A percentile compares a stretch with the other conserved stretches of the same genome.
Evolutionary conservation across 345 rosid genomes (phyloP).

Genomic region (Linum lewisii): DNA sequence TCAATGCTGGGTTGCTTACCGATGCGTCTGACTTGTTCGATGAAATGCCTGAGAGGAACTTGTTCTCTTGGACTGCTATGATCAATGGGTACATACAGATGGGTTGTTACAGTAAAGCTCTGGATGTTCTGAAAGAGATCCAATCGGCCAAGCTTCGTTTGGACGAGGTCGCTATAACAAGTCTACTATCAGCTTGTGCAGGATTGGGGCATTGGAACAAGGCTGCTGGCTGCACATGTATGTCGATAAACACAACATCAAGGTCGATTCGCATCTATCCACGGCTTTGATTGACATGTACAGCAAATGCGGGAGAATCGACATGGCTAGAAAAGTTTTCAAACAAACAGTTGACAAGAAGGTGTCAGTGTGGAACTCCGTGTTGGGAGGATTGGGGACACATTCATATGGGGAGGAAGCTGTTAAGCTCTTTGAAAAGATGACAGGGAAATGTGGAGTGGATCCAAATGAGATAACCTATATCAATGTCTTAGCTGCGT

Average conservation of each 20-base stretch:
- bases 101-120: constrained; percentile 13
- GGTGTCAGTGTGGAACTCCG: constrained; percentile 17
- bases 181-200: constrained; percentile 19
- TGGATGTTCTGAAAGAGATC: constrained; percentile 18
- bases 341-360: constrained; percentile 11
- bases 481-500: constrained; percentile 15
- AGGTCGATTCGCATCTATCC: constrained; percentile 14
- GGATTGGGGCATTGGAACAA: constrained; percentile 19
- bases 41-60: constrained; percentile 16
- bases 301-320: constrained; percentile 16
- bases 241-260: constrained; percentile 6
- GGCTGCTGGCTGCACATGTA: constrained; percentile 18
- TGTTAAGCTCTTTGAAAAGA: constrained; percentile 11
- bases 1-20: constrained; percentile 10
- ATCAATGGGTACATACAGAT: constrained; percentile 15
- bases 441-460: constrained; percentile 11
- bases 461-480: constrained; percentile 20
- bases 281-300: constrained; percentile 23
- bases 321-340: constrained; percentile 16
- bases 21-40: constrained; percentile 14
- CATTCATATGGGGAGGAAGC: constrained; percentile 22
- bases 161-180: constrained; percentile 12
- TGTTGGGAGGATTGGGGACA: constrained; percentile 20
- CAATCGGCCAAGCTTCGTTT: constrained; percentile 10
- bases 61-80: constrained; percentile 21